Percentiles rank a stretch among this genome's conserved stretches.
Conservation (phyloP, 164 flowering plant genomes). For the Dillenia suffruticosa region DNA sequence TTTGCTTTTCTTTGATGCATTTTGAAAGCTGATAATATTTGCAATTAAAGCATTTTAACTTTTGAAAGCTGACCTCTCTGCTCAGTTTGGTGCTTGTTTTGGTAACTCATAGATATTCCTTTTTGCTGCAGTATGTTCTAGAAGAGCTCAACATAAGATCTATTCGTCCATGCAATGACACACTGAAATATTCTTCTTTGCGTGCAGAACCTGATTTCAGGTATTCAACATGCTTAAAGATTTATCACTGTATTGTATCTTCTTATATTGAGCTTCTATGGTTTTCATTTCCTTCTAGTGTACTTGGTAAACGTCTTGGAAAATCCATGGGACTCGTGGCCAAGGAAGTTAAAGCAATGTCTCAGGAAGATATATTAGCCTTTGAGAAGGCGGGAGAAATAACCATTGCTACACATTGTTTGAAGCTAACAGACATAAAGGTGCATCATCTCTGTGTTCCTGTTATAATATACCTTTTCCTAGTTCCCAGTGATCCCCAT, state of each 20-base stretch:
- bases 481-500: background rate
- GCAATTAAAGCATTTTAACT: too few species aligned
- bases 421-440: conserved; percentile 76
- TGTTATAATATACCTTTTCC: background rate
- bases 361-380: conserved; percentile 71
- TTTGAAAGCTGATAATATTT: too few species aligned
- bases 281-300: conserved; percentile 30
- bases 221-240: conserved; percentile 21
- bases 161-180: conserved; percentile 73
- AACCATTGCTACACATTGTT: conserved; percentile 53
- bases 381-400: conserved; percentile 78
- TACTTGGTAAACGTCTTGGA: conserved; percentile 83
- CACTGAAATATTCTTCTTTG: conserved; percentile 74
- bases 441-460: conserved; percentile 20
- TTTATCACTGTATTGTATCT: background rate
- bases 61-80: too few species aligned
- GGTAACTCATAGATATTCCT: too few species aligned
- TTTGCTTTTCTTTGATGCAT: too few species aligned
- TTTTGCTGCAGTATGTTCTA: conserved; percentile 55
- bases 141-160: conserved; percentile 86
- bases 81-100: too few species aligned
- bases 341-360: conserved; percentile 80
- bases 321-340: conserved; percentile 88
- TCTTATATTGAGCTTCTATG: conserved; percentile 1
- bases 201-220: conserved; percentile 99